Conservation (phyloP, 768 basidiomycete species). For the Vararia minispora region DNA sequence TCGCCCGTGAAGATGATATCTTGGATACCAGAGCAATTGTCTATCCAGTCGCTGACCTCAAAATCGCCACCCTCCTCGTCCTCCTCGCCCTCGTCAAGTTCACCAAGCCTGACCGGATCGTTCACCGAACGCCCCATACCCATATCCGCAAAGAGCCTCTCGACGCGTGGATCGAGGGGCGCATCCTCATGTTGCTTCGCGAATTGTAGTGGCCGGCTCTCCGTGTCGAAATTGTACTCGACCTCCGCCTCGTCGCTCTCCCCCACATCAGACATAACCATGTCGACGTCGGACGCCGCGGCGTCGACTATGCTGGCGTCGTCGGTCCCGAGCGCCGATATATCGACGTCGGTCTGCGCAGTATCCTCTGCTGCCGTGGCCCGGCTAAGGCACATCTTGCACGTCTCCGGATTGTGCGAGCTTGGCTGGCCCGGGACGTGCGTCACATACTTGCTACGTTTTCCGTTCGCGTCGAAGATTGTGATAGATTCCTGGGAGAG, state of each 20-base stretch:
- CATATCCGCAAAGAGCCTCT: conserved; percentile 13
- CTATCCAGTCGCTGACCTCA: conserved; percentile 1
- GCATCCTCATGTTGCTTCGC: neutral
- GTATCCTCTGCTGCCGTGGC: conserved; percentile 7
- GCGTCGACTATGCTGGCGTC: too few relatives aligned
- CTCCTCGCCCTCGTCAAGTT: conserved; percentile 18
- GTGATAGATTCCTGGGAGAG: too few relatives aligned
- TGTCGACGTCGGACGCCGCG: too few relatives aligned
- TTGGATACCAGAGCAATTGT: conserved; percentile 39
- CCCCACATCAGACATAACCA: too few relatives aligned
- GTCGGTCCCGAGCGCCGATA: too few relatives aligned
- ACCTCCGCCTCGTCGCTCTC: too few relatives aligned
- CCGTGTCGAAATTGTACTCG: too few relatives aligned
- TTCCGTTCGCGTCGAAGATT: conserved; percentile 1
- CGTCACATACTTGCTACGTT: conserved; percentile 23
- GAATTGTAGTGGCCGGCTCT: too few relatives aligned
- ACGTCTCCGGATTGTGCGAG: conserved; percentile 32
- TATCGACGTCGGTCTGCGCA: neutral
- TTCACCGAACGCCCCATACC: too few relatives aligned
- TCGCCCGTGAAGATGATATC: conserved; percentile 55
- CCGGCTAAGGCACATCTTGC: conserved; percentile 16
- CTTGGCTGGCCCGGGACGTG: conserved; percentile 27
- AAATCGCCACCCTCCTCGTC: conserved; percentile 14
- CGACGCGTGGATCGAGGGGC: conserved; percentile 12
- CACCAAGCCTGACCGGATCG: conserved; percentile 11